Conservation (phyloP, 139 green algal genomes). For the Tetraselmis striata region DNA sequence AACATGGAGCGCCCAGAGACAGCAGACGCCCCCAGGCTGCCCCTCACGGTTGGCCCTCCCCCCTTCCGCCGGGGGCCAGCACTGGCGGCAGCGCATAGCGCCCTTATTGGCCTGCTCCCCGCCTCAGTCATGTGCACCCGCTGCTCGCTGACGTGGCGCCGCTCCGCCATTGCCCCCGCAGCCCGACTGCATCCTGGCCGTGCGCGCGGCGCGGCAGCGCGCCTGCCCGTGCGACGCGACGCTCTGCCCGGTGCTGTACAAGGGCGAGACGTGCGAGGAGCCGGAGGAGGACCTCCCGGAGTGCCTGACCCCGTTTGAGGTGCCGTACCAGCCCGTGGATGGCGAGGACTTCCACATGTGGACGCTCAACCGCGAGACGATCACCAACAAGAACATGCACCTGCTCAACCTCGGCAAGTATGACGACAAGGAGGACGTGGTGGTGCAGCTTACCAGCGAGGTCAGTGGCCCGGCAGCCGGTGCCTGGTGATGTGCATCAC, state of each 20-base stretch:
- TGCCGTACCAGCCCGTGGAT: background rate
- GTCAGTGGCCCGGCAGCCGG: background rate
- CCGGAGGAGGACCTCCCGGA: slow-evolving; percentile 5
- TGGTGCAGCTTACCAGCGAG: slow-evolving; percentile 6
- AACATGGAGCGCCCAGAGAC: background rate
- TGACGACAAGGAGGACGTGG: background rate
- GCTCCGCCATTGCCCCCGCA: no score
- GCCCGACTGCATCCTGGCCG: slow-evolving; percentile 5
- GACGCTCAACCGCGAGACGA: slow-evolving; percentile 12
- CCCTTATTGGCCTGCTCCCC: no score
- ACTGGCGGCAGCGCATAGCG: no score
- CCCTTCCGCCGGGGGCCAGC: no score
- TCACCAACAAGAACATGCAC: slow-evolving; percentile 4
- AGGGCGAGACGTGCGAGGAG: slow-evolving; percentile 5
- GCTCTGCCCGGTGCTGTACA: slow-evolving; percentile 16
- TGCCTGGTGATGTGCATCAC: no score
- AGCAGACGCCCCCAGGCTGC: background rate
- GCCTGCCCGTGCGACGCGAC: slow-evolving; percentile 7
- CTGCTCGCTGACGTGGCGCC: no score
- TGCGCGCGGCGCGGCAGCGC: background rate
- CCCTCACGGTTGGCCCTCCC: background rate
- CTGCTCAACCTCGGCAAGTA: slow-evolving; percentile 12
- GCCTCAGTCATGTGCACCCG: no score
- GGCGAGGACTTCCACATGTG: slow-evolving; percentile 1
- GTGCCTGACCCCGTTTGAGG: slow-evolving; percentile 10